These are phyloP conservation scores for Cutaneotrichosporon sp. DNA, from an alignment of 1,284 basidiomycete genomes.

Conservation along the genomic window DNA sequence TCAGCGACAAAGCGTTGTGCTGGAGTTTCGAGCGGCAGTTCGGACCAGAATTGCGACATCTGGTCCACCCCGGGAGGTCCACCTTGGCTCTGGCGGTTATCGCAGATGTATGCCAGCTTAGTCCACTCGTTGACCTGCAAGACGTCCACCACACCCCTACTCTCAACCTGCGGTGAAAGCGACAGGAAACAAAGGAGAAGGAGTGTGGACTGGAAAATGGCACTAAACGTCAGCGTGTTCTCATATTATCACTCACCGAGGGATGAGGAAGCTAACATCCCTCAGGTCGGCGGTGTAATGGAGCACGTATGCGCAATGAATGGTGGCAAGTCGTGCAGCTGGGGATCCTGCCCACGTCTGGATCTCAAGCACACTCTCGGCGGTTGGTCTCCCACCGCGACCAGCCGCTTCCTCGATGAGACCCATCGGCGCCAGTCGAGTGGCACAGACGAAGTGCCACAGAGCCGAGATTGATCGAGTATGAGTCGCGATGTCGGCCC, in stretches of 20 bases:
- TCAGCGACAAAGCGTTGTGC: constrained; percentile 9
- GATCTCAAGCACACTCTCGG: constrained; percentile 8
- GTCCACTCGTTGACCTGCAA: constrained; percentile 6
- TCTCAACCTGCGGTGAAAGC: background rate
- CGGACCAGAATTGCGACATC: background rate
- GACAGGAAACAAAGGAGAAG: constrained; percentile 14
- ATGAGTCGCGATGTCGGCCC: background rate
- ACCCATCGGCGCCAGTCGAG: constrained; percentile 14
- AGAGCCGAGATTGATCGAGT: constrained; percentile 8
- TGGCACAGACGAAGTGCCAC: constrained; percentile 14
- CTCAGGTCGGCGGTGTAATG: constrained; percentile 10
- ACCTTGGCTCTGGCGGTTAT: background rate
- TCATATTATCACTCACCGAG: constrained; percentile 2
- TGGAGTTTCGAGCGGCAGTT: background rate
- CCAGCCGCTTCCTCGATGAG: constrained; percentile 15
- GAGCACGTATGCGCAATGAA: constrained; percentile 12
- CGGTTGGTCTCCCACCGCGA: constrained; percentile 1
- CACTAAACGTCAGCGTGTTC: background rate
- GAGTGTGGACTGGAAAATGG: constrained; percentile 15
- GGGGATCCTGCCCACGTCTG: constrained; percentile 6
- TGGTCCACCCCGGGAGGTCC: background rate
- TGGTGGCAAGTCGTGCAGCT: constrained; percentile 11
- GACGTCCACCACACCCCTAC: constrained; percentile 7
- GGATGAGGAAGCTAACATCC: constrained; percentile 15
- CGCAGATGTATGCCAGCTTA: constrained; percentile 8